phyloP scores from a whole-genome alignment of 2,329 filamentous ascomycete species.

The Diaporthe australafricana region DNA sequence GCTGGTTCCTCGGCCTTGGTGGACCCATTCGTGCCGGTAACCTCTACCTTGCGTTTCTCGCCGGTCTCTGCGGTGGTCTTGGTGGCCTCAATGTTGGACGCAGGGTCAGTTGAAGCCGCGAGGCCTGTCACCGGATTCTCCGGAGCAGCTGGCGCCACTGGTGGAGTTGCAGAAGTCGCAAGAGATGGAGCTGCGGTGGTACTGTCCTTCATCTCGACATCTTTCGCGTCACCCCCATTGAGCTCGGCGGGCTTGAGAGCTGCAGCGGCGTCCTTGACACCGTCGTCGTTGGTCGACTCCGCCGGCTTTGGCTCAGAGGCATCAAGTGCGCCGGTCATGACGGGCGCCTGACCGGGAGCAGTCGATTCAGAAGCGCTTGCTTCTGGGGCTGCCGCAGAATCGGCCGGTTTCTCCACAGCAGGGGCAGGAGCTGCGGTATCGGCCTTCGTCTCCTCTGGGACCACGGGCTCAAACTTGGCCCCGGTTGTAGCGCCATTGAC shows the following conservation, averaged over 20 bases:
- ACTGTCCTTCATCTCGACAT: constrained; percentile 40
- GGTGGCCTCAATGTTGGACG: constrained; percentile 1
- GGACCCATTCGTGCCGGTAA: constrained; percentile 18
- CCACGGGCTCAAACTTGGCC: constrained; percentile 27
- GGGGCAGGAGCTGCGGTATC: constrained; percentile 21
- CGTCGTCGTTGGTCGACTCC: constrained; percentile 26
- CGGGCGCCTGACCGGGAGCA: constrained; percentile 22
- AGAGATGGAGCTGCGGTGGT: neutral
- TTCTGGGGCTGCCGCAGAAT: constrained; percentile 11
- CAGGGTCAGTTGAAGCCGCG: constrained; percentile 13
- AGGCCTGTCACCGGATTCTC: constrained; percentile 2
- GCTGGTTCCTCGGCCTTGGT: constrained; percentile 23
- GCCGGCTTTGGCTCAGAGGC: constrained; percentile 26
- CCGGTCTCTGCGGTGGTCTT: constrained; percentile 24
- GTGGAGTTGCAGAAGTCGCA: constrained; percentile 1
- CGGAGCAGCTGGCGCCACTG: neutral
- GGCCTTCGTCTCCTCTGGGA: constrained; percentile 32
- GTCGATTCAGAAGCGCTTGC: constrained; percentile 11
- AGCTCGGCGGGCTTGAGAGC: constrained; percentile 2
- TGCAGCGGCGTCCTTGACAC: constrained; percentile 27
- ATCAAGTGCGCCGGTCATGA: constrained; percentile 33
- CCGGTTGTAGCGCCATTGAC: constrained; percentile 27
- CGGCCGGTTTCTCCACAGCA: constrained; percentile 15
- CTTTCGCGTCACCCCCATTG: constrained; percentile 21
- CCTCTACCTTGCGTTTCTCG: constrained; percentile 43